Percentiles rank a stretch among this genome's conserved stretches.
phyloP scores from a whole-genome alignment of 768 basidiomycete genomes.

The Mycena capillaripes region DNA sequence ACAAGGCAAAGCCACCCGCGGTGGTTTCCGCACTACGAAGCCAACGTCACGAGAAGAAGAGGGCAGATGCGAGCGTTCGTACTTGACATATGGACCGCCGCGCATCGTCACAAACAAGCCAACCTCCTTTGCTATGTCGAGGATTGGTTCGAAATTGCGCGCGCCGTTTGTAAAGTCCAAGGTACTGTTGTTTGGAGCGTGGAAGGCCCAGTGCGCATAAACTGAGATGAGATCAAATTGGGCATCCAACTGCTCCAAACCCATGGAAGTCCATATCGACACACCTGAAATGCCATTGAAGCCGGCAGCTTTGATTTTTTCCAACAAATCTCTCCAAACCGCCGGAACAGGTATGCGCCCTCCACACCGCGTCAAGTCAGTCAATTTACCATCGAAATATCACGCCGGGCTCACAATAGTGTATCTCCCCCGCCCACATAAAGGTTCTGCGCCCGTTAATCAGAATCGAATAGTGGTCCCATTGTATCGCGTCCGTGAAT shows the following conservation, averaged over 20 bases:
- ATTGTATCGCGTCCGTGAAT: conserved; percentile 25
- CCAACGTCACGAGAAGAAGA: not conserved
- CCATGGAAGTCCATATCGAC: no score
- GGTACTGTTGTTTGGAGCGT: conserved; percentile 28
- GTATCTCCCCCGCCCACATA: conserved; percentile 53
- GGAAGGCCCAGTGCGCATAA: conserved; percentile 70
- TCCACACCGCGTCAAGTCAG: conserved; percentile 44
- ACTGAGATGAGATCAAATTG: conserved; percentile 56
- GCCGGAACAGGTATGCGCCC: conserved; percentile 69
- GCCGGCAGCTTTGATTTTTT: no score
- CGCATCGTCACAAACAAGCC: conserved; percentile 71
- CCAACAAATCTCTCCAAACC: conserved; percentile 72
- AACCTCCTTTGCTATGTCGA: conserved; percentile 50
- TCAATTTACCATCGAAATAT: not conserved
- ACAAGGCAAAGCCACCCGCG: conserved; percentile 71
- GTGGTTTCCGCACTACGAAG: conserved; percentile 69
- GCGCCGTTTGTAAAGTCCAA: conserved; percentile 26
- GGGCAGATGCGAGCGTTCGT: not conserved
- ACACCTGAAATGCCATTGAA: no score
- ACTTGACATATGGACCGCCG: conserved; percentile 54
- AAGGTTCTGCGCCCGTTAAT: conserved; percentile 65
- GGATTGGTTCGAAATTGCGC: conserved; percentile 22
- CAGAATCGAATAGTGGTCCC: conserved; percentile 64
- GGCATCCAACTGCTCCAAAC: no score
- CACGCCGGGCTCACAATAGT: conserved; percentile 35